Evolutionary conservation across 331 rosid genomes (phyloP).

Genomic region (Pyracantha coccinea): DNA sequence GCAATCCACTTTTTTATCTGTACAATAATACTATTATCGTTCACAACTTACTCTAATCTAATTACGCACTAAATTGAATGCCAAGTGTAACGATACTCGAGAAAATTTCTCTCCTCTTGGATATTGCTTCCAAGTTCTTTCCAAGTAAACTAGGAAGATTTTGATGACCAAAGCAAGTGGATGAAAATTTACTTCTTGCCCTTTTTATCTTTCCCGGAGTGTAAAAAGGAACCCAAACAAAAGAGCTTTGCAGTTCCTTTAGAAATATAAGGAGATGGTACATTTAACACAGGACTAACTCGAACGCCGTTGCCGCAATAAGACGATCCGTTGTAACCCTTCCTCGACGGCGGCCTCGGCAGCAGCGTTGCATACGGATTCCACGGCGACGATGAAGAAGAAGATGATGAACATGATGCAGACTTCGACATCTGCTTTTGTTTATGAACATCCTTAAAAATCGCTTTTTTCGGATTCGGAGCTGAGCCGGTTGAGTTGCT

Average conservation of each 20-base stretch:
- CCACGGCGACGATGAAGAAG: constrained; percentile 9
- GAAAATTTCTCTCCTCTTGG: background rate
- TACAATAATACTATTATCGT: background rate
- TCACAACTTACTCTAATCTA: background rate
- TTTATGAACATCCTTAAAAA: constrained; percentile 26
- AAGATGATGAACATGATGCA: constrained; percentile 23
- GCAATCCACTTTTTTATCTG: background rate
- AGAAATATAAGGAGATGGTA: constrained; percentile 71
- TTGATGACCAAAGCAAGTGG: background rate
- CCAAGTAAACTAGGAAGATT: constrained; percentile 1
- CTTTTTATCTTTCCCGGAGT: constrained; percentile 53
- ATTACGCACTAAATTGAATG: too few species aligned
- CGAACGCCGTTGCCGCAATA: constrained; percentile 37
- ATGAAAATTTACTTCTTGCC: constrained; percentile 20
- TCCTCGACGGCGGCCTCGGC: constrained; percentile 50
- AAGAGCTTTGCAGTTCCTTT: constrained; percentile 61
- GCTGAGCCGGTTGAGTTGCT: constrained; percentile 77
- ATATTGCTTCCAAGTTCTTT: background rate
- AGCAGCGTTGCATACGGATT: constrained; percentile 24
- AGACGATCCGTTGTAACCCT: constrained; percentile 44
- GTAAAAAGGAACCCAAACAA: constrained; percentile 58
- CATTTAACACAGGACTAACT: constrained; percentile 62
- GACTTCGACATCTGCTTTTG: constrained; percentile 39
- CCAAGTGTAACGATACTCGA: too few species aligned
- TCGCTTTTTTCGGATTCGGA: constrained; percentile 32